These are phyloP conservation scores for Blastobotrys attinorum DNA, from an alignment of 805 yeast genomes.

Conservation along the genomic window DNA sequence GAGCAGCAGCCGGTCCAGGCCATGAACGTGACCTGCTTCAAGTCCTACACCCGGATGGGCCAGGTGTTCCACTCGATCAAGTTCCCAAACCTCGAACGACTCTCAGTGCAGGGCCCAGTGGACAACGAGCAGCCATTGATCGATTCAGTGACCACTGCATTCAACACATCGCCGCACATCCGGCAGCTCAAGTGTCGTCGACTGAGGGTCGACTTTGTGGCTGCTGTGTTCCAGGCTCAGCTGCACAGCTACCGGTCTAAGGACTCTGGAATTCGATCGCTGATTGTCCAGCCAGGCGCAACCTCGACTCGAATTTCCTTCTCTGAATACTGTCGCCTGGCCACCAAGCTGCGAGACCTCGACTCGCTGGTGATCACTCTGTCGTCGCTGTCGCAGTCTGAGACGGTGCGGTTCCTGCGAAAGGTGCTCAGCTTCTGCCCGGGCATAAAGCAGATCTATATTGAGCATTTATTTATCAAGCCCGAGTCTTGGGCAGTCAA, in stretches of 20 bases:
- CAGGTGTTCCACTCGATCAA: not conserved
- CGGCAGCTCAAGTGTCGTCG: slow-evolving; percentile 5
- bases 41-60: slow-evolving; percentile 4
- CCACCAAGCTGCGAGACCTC: not conserved
- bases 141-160: not conserved
- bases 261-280: not conserved
- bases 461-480: slow-evolving; percentile 1
- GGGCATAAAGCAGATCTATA: not conserved
- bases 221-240: not conserved
- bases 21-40: slow-evolving; percentile 5
- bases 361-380: not conserved
- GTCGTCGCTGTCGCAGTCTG: not conserved
- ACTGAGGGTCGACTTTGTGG: slow-evolving; percentile 1
- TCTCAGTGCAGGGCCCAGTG: slow-evolving; percentile 5
- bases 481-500: not conserved
- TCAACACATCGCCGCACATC: not conserved
- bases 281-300: slow-evolving; percentile 4
- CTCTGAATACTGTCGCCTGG: not conserved
- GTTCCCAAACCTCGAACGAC: slow-evolving; percentile 6
- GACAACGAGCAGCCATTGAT: slow-evolving; percentile 3
- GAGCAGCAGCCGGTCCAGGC: not conserved
- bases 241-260: not conserved
- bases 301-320: not conserved
- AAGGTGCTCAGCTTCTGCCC: not conserved
- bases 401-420: not conserved